Evolutionary conservation across 1,139 yeast species (phyloP).

Genomic region (Blastobotrys malaysiensis): DNA sequence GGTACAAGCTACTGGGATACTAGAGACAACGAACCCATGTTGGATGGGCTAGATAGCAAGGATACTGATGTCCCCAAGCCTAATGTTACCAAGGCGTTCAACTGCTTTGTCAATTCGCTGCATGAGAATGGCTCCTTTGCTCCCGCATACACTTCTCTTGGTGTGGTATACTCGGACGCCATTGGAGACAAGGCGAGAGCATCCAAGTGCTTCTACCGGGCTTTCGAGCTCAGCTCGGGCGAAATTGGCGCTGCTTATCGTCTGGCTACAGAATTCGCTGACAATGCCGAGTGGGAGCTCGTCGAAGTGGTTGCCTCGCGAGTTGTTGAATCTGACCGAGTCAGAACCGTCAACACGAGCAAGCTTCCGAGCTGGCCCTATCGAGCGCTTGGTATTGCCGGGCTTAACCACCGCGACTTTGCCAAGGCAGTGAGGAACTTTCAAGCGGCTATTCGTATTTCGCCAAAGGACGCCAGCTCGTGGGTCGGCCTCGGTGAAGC

Average conservation of each 20-base stretch:
- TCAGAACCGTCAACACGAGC: conserved; percentile 33
- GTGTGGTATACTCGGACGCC: conserved; percentile 56
- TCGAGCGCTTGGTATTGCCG: conserved; percentile 75
- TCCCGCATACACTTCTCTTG: conserved; percentile 75
- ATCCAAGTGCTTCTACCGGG: conserved; percentile 80
- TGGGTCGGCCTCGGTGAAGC: conserved; percentile 97
- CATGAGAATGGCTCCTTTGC: conserved; percentile 62
- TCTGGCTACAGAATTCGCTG: conserved; percentile 64
- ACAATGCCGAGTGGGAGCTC: conserved; percentile 71
- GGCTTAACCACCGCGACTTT: conserved; percentile 66
- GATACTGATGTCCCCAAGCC: neutral
- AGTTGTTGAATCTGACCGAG: conserved; percentile 53
- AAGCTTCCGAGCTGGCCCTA: conserved; percentile 67
- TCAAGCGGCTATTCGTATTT: conserved; percentile 73
- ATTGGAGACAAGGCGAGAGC: conserved; percentile 63
- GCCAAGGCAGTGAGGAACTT: conserved; percentile 83
- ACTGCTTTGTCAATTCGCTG: conserved; percentile 54
- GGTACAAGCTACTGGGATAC: conserved; percentile 52
- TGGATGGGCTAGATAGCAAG: neutral
- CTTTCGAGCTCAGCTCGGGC: conserved; percentile 78
- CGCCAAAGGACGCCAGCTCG: conserved; percentile 62
- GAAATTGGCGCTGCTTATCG: conserved; percentile 71
- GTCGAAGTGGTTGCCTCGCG: conserved; percentile 68
- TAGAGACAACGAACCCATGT: conserved; percentile 24
- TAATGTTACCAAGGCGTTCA: conserved; percentile 41